Evolutionary conservation across 768 basidiomycete species (phyloP), one percentile per base, ranked within the genome.

Genomic region (Leccinum imitatum): DNA sequence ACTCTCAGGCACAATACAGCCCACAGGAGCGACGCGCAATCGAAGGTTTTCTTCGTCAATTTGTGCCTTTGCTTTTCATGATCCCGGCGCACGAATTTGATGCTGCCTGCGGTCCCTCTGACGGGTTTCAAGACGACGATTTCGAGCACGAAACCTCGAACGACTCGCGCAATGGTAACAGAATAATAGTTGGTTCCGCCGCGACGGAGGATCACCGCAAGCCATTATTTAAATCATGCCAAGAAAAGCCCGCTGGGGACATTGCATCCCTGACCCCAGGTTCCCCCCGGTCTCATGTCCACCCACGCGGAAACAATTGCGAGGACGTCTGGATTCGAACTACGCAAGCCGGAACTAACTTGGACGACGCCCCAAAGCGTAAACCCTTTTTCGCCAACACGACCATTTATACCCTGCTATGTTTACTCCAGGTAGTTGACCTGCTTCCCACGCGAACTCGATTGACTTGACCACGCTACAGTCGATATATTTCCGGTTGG

Each of bases 381-480:
- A 83, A 73, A 56, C 81, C 89, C 9, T 92, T 98, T 75, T 98
- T 96, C 75, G 85, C 85, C 59, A 97, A 98, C 76, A 93, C 92
- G 51, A 90, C 93, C 21, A 92, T 94, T 71, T 99, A 98, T 76
- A 91, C 91, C 7, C 72, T 98, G 54, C 71, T 98, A 64, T 87
- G 97, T 53, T 77, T 96, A 55, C 72, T 98, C 53, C 94, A 99
- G 87, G 96, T 85, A 68, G 59, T 37, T 52, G 51, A 14, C 13
- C 31, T 50, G 23, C 6, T 70, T 61, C 17, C 30, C 50, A 19
- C 33, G 15, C 37, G 46, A 37, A 48, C 41, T 57, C 53, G 50
- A 41, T 56, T 59, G 19, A 65, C 55, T 60, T 33, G 53, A 56
- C 50, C n/a, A 4, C 37, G 17, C 9, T 63, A 35, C 71, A 98